Percentiles rank a stretch among this genome's conserved stretches.
Conservation (phyloP, 1,284 basidiomycete genomes). For the Tausonia pullulans region DNA sequence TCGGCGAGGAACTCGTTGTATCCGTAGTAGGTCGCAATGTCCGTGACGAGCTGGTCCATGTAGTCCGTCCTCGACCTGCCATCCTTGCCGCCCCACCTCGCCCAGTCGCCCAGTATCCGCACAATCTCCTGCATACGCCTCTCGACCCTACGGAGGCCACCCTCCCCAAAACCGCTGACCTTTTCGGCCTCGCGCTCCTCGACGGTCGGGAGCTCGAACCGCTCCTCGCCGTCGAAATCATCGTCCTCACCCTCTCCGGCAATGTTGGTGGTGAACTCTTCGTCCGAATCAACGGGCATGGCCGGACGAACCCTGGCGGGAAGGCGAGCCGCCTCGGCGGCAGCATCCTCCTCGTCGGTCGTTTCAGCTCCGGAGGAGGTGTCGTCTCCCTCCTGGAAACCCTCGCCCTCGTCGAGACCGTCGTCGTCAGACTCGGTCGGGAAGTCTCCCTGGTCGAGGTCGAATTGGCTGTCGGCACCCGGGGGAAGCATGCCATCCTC, state of each 20-base stretch:
- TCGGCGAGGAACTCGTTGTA: constrained; percentile 94
- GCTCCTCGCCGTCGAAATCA: constrained; percentile 49
- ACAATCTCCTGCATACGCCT: constrained; percentile 80
- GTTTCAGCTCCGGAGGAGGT: constrained; percentile 38
- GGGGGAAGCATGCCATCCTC: constrained; percentile 26
- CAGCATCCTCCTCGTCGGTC: constrained; percentile 38
- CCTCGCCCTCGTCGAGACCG: constrained; percentile 50
- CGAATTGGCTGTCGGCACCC: constrained; percentile 32
- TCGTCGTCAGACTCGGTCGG: constrained; percentile 36
- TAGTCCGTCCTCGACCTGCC: constrained; percentile 82
- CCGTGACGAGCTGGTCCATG: constrained; percentile 71
- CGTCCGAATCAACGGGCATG: constrained; percentile 28
- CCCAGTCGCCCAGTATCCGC: constrained; percentile 60
- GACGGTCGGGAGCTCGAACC: constrained; percentile 67
- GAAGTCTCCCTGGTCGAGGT: constrained; percentile 31
- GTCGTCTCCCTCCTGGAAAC: constrained; percentile 60
- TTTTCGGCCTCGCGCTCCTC: constrained; percentile 73
- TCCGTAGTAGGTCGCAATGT: constrained; percentile 91
- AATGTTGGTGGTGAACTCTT: constrained; percentile 35
- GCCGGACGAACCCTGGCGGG: constrained; percentile 17
- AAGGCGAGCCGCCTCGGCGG: constrained; percentile 33
- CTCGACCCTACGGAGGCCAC: constrained; percentile 69
- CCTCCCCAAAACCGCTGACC: constrained; percentile 52
- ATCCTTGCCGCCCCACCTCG: constrained; percentile 53
- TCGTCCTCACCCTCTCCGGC: constrained; percentile 40